These are phyloP conservation scores for Calendula officinalis DNA, from an alignment of 129 eudicot genomes.

Conservation along the genomic window DNA sequence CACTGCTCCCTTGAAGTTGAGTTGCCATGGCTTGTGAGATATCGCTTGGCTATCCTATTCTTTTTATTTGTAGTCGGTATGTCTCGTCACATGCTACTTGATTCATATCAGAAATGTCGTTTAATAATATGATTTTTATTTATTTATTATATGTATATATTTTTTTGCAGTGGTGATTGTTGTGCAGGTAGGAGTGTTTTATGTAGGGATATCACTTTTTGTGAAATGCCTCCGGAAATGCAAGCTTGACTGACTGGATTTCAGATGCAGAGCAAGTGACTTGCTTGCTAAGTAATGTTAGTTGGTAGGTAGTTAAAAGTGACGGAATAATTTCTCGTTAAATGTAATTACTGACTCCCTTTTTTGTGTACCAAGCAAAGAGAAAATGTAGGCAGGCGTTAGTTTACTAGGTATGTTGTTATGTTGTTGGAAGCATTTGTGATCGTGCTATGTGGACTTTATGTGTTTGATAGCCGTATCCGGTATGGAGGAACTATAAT, in stretches of 20 bases:
- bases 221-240: slow-evolving; percentile 39
- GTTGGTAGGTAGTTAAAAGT: background rate
- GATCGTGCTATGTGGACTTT: too few relatives aligned
- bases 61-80: slow-evolving; percentile 47
- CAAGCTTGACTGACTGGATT: slow-evolving; percentile 49
- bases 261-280: background rate
- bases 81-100: slow-evolving; percentile 8
- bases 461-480: too few relatives aligned
- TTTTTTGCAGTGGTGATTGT: slow-evolving; percentile 48
- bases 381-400: background rate
- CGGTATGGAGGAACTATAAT: too few relatives aligned
- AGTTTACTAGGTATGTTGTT: too few relatives aligned
- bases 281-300: slow-evolving; percentile 8
- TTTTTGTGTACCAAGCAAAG: background rate
- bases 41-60: slow-evolving; percentile 53
- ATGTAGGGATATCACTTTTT: slow-evolving; percentile 28
- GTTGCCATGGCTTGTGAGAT: slow-evolving; percentile 60
- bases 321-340: background rate
- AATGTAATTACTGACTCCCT: background rate
- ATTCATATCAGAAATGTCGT: background rate
- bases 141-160: background rate
- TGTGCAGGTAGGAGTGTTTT: slow-evolving; percentile 41
- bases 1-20: slow-evolving; percentile 64
- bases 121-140: background rate
- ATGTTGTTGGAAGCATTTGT: too few relatives aligned